Percentiles rank a stretch among this genome's conserved stretches.
These are phyloP conservation scores for Straminergon stramineum DNA, from an alignment of 225 moss, liverwort and hornwort species.

Conservation along the genomic window DNA sequence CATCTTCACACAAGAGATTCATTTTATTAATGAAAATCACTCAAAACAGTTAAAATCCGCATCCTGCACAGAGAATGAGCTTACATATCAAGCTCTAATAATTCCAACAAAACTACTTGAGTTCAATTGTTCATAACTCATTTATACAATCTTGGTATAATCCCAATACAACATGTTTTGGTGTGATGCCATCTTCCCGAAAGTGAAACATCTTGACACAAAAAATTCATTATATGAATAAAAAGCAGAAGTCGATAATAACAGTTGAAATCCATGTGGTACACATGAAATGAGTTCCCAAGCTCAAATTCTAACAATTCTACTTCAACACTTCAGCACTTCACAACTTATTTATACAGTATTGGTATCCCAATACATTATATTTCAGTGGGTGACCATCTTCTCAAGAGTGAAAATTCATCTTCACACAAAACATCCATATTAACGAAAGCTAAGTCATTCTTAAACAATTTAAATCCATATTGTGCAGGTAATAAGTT, in stretches of 20 bases:
- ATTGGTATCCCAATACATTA: background rate
- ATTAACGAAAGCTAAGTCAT: background rate
- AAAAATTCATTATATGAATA: background rate
- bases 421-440: background rate
- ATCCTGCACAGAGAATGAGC: background rate
- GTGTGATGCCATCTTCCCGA: background rate
- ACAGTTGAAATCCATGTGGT: background rate
- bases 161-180: background rate
- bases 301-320: background rate
- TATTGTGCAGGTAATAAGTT: too few species aligned
- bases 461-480: too few species aligned
- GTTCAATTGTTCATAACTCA: background rate
- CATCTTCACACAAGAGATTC: background rate
- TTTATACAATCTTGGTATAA: background rate
- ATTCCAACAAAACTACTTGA: background rate
- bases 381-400: background rate
- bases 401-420: background rate
- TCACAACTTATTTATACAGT: background rate
- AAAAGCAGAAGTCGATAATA: background rate
- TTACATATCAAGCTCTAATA: background rate
- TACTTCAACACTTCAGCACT: background rate
- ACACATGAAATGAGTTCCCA: background rate
- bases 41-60: background rate
- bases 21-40: background rate
- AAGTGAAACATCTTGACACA: background rate